phyloP scores from a whole-genome alignment of 2,329 filamentous ascomycete species.

The Aspergillus neoniger region DNA sequence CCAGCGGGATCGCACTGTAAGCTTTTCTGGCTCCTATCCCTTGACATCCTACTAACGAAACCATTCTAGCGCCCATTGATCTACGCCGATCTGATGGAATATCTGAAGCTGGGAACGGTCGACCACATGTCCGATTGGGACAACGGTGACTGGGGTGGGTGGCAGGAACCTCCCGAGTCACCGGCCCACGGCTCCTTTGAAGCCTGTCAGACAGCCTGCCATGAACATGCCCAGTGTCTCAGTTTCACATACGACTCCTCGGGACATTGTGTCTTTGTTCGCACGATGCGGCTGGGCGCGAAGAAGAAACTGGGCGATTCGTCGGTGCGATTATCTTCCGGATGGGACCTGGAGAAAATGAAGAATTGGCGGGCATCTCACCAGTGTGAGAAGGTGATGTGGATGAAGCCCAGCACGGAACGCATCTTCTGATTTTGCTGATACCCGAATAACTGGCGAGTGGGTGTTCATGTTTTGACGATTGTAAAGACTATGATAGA shows the following conservation, averaged over 20 bases:
- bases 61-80: conserved; percentile 10
- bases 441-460: background rate
- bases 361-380: conserved; percentile 22
- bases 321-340: conserved; percentile 22
- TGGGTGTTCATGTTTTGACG: conserved; percentile 5
- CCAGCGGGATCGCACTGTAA: conserved; percentile 24
- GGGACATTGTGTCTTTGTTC: conserved; percentile 27
- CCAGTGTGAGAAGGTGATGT: conserved; percentile 19
- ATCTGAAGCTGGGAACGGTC: conserved; percentile 26
- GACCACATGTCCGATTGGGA: conserved; percentile 34
- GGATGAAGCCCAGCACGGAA: conserved; percentile 16
- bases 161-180: conserved; percentile 29
- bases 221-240: conserved; percentile 26
- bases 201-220: conserved; percentile 30
- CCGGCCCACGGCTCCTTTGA: conserved; percentile 32
- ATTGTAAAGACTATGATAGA: conserved; percentile 8
- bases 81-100: conserved; percentile 34
- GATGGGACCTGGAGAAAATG: conserved; percentile 33
- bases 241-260: conserved; percentile 29
- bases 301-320: conserved; percentile 14
- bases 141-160: conserved; percentile 38
- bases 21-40: background rate
- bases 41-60: background rate
- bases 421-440: conserved; percentile 9
- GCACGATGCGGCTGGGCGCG: conserved; percentile 26